Conservation (phyloP, 2,329 filamentous ascomycete genomes). For the Alternaria alternata region DNA sequence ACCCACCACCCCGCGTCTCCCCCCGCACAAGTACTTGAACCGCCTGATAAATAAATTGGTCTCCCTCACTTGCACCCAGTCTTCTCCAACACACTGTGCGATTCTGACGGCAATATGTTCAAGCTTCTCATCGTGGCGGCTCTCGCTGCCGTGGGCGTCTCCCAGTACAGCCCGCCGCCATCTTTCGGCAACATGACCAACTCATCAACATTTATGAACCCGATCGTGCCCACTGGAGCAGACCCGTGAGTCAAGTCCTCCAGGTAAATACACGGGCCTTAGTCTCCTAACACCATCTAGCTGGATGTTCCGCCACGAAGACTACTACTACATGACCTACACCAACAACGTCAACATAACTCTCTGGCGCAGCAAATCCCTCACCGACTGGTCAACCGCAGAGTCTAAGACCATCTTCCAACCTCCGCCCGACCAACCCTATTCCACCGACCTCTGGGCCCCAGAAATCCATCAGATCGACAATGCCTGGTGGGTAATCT, state of each 20-base stretch:
- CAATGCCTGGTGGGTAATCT: constrained; percentile 61
- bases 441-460: constrained; percentile 60
- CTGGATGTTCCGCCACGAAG: constrained; percentile 54
- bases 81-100: not conserved
- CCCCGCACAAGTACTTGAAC: constrained; percentile 11
- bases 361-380: constrained; percentile 50
- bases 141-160: constrained; percentile 26
- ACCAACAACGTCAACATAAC: constrained; percentile 56
- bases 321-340: constrained; percentile 57
- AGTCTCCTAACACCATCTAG: constrained; percentile 22
- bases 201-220: constrained; percentile 55
- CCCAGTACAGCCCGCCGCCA: constrained; percentile 27
- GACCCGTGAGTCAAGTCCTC: constrained; percentile 49
- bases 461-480: constrained; percentile 60
- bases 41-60: not conserved
- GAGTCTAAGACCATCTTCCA: constrained; percentile 55
- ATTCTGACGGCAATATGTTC: constrained; percentile 24
- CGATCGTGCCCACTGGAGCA: constrained; percentile 53
- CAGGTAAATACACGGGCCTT: not conserved
- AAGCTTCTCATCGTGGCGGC: constrained; percentile 25
- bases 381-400: constrained; percentile 57
- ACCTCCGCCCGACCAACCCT: constrained; percentile 53
- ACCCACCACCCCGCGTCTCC: constrained; percentile 16
- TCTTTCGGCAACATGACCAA: constrained; percentile 17
- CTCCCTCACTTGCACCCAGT: not conserved